Conservation (phyloP, 2,329 filamentous ascomycete species). For the Davidsoniella australis region DNA sequence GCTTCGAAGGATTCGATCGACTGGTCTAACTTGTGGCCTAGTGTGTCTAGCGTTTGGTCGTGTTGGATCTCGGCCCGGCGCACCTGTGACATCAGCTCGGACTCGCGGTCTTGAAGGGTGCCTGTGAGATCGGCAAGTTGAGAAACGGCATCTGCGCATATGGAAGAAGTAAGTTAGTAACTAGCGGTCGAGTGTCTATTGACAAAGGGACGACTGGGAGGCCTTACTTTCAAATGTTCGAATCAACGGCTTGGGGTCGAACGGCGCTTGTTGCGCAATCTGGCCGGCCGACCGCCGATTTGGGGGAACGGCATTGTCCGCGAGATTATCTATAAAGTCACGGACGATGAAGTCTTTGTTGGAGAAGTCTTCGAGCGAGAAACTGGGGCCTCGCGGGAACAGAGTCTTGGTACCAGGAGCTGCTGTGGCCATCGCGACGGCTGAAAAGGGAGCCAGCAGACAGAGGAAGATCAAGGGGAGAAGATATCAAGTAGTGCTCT, state of each 20-base stretch:
- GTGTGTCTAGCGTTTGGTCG: constrained; percentile 71
- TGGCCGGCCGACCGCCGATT: constrained; percentile 57
- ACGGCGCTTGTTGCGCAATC: constrained; percentile 33
- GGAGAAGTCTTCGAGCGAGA: constrained; percentile 76
- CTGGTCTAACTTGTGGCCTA: constrained; percentile 78
- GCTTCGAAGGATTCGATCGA: constrained; percentile 85
- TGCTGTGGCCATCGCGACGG: constrained; percentile 26
- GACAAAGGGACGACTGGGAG: neutral
- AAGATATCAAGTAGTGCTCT: neutral
- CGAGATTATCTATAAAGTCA: constrained; percentile 88
- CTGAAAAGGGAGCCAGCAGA: neutral
- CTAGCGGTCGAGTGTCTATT: neutral
- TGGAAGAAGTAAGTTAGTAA: constrained; percentile 10
- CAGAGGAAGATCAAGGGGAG: neutral
- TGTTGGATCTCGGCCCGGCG: constrained; percentile 84
- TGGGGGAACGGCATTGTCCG: constrained; percentile 63
- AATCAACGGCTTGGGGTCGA: constrained; percentile 94
- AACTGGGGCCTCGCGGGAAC: constrained; percentile 64
- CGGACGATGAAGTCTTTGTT: constrained; percentile 92
- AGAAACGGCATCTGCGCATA: constrained; percentile 38
- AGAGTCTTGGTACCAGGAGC: constrained; percentile 42
- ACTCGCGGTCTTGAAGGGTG: constrained; percentile 78
- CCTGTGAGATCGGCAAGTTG: constrained; percentile 57
- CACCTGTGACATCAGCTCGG: constrained; percentile 76
- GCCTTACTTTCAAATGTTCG: constrained; percentile 68